Base-by-base conservation (phyloP, 495 filamentous ascomycete genomes). In the Cercophora samala region DNA sequence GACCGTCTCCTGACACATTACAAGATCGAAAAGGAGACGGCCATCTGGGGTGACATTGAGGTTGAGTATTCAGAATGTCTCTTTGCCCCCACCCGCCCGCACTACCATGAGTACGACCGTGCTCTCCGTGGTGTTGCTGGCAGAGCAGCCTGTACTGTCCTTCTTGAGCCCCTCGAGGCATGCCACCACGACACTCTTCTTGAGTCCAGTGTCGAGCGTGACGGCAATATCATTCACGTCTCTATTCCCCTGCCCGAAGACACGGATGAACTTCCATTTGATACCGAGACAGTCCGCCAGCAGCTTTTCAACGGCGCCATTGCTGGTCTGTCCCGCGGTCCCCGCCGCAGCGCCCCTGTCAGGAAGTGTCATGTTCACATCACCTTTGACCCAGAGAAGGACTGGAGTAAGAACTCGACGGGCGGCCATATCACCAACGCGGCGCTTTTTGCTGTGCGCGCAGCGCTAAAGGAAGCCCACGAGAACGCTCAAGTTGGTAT, bases 61-160 rank as follows among this genome's bases (percentile, higher is more conserved):
- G 97, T 99, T 69, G 92, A 93, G 62, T 99, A 98, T 76, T 88
- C 95, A 32, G 96, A 99, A 75, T 87, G 87, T 59, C 76, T 91
- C 5, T 81, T 89, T 0, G 76, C 79, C 5, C 66, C 81, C 0
- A 88, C 88, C 6, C 59, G 66, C 0, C 75, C 83, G 0, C 81
- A 87, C 56, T 88, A 82, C 26, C 83, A 84, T 63, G 75, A 88
- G 17, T 94, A 92, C 73, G 91, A 97, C 72, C 88, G 86, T 24
- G 86, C 91, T 42, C 84, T 97, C 25, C 91, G 90, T 1, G 93
- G 93, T 21, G 92, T 91, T 72, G 82, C 85, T 51, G 89, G 89
- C 32, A 90, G 87, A 73, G 96, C 93, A 8, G 86, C 85, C 13
- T 95, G 92, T 73, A 87, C 85, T 0, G 96, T 83, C 19, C 70